Percentiles rank a stretch among this genome's conserved stretches.
Evolutionary conservation across 2,329 filamentous ascomycete species (phyloP).

Genomic region (Epichloe baconii): DNA sequence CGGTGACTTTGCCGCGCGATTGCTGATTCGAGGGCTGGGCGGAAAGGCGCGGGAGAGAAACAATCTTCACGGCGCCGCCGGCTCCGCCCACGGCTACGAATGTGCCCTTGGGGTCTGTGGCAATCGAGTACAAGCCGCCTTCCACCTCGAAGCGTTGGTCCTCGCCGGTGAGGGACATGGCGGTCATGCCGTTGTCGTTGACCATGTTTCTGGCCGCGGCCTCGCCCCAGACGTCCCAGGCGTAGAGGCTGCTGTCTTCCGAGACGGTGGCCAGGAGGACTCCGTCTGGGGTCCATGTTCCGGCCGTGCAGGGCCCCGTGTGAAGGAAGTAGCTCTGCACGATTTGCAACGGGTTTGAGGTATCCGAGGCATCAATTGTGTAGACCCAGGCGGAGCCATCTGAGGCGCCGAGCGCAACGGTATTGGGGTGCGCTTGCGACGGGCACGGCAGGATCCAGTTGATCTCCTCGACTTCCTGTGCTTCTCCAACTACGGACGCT

Average conservation of each 20-base stretch:
- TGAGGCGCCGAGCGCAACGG: constrained; percentile 73
- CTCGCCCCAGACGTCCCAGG: constrained; percentile 82
- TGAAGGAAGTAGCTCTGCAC: constrained; percentile 89
- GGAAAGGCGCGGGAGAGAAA: constrained; percentile 61
- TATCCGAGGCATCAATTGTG: constrained; percentile 57
- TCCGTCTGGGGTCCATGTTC: constrained; percentile 82
- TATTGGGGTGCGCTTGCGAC: constrained; percentile 56
- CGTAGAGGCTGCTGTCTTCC: constrained; percentile 79
- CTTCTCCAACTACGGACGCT: constrained; percentile 56
- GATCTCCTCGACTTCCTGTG: constrained; percentile 85
- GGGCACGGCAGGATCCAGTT: constrained; percentile 81
- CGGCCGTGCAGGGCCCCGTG: constrained; percentile 73
- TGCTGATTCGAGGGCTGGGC: constrained; percentile 8
- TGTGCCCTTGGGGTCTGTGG: constrained; percentile 64
- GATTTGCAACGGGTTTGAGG: constrained; percentile 55
- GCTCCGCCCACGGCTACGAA: constrained; percentile 82
- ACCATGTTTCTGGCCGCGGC: constrained; percentile 46
- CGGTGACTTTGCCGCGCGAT: constrained; percentile 17
- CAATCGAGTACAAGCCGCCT: constrained; percentile 80
- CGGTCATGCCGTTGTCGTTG: constrained; percentile 44
- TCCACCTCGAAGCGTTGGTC: constrained; percentile 90
- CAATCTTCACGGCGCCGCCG: constrained; percentile 70
- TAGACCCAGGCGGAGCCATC: constrained; percentile 97
- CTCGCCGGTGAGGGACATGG: constrained; percentile 61
- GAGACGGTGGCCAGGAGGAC: constrained; percentile 75